Percentiles rank a stretch among this genome's conserved stretches.
phyloP scores from a whole-genome alignment of 129 eudicot genomes.

The Daucus carota region DNA sequence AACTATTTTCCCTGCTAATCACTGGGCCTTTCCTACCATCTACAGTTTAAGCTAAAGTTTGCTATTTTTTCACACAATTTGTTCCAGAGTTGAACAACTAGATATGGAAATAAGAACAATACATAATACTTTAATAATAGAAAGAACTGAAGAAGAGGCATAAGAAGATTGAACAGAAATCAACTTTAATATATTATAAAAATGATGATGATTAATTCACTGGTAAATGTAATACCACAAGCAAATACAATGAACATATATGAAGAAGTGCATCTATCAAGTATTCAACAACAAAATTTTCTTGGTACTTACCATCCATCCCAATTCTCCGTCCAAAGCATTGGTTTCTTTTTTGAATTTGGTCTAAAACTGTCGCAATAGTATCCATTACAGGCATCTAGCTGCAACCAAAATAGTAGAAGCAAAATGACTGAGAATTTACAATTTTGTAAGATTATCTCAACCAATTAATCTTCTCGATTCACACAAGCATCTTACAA shows the following conservation, averaged over 20 bases:
- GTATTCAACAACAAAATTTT: not conserved
- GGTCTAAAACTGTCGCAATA: slow-evolving; percentile 92
- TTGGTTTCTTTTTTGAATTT: slow-evolving; percentile 79
- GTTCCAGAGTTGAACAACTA: not conserved
- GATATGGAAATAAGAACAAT: not conserved
- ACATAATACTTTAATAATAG: not conserved
- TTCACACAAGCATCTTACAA: not conserved
- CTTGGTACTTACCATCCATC: slow-evolving; percentile 69
- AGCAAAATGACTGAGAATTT: slow-evolving; percentile 8
- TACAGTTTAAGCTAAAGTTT: not conserved
- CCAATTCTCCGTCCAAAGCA: slow-evolving; percentile 97
- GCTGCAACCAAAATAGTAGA: slow-evolving; percentile 33
- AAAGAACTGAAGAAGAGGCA: not conserved
- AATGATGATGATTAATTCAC: not conserved
- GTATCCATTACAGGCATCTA: slow-evolving; percentile 95
- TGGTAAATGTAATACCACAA: not conserved
- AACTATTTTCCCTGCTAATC: not conserved
- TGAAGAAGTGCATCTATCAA: not conserved
- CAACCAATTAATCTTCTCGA: not conserved
- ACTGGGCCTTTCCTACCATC: not conserved
- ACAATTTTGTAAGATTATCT: slow-evolving; percentile 9
- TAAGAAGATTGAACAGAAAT: not conserved
- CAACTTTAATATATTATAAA: not conserved
- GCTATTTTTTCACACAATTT: not conserved
- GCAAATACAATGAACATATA: not conserved